These are phyloP conservation scores for Backusella tuberculispora DNA, from an alignment of 192 early-diverging fungal genomes.

Conservation along the genomic window DNA sequence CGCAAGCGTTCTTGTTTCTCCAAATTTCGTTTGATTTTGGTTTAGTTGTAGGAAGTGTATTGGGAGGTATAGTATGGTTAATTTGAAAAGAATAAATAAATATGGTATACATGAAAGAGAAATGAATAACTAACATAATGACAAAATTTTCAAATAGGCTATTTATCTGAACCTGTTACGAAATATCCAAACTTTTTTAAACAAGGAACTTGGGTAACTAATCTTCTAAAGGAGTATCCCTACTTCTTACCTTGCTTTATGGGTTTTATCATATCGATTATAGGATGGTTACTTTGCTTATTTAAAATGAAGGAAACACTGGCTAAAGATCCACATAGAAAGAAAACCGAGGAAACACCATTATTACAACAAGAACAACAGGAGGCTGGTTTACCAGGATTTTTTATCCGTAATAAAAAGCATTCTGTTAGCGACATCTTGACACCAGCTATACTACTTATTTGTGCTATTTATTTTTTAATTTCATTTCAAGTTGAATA, in stretches of 20 bases:
- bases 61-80: conserved; percentile 50
- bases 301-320: conserved; percentile 61
- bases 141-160: conserved; percentile 30
- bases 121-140: no score
- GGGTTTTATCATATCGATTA: conserved; percentile 51
- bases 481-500: conserved; percentile 26
- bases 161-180: conserved; percentile 65
- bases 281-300: conserved; percentile 57
- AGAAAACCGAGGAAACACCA: background rate
- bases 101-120: no score
- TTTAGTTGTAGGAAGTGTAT: conserved; percentile 54
- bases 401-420: background rate
- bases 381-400: background rate
- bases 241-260: conserved; percentile 78
- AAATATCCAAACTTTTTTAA: conserved; percentile 57
- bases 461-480: conserved; percentile 17
- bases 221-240: conserved; percentile 60
- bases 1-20: conserved; percentile 64
- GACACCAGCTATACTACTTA: conserved; percentile 24
- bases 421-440: conserved; percentile 19
- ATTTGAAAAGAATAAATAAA: background rate
- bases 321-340: background rate
- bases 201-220: conserved; percentile 27
- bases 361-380: background rate
- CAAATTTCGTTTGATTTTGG: conserved; percentile 69